These are phyloP conservation scores for Tricholoma saponaceum DNA, from an alignment of 768 basidiomycete genomes.

Conservation along the genomic window DNA sequence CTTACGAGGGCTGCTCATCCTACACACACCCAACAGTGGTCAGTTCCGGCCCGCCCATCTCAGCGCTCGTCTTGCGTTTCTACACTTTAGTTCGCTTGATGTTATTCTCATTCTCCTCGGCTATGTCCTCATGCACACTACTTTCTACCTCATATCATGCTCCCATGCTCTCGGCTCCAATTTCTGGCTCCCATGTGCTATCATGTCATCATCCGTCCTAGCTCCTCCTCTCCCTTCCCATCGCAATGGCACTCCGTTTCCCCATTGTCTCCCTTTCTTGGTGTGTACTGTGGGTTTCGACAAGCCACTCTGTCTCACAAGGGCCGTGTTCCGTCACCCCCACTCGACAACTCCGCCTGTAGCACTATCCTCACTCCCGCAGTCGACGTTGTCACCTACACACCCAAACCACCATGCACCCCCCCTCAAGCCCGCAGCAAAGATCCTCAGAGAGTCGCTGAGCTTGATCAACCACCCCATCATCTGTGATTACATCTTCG, in stretches of 20 bases:
- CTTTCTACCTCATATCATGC: conserved; percentile 88
- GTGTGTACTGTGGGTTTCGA: conserved; percentile 98
- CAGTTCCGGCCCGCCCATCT: too few species aligned
- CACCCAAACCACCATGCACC: conserved; percentile 16
- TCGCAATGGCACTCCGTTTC: conserved; percentile 68
- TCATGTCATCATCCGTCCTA: conserved; percentile 76
- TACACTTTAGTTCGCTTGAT: conserved; percentile 61
- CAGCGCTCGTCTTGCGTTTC: conserved; percentile 19
- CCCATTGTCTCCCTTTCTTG: conserved; percentile 91
- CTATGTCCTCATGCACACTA: conserved; percentile 93
- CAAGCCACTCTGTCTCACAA: conserved; percentile 89
- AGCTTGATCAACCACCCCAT: conserved; percentile 76
- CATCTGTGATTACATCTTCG: conserved; percentile 89
- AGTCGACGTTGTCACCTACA: conserved; percentile 21
- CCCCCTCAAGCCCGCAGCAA: conserved; percentile 68
- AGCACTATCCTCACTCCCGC: conserved; percentile 24
- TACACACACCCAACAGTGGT: too few species aligned
- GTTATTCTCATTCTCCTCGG: conserved; percentile 92
- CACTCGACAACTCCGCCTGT: conserved; percentile 43
- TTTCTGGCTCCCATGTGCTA: conserved; percentile 58
- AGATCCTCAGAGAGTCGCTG: conserved; percentile 83
- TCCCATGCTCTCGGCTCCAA: conserved; percentile 79
- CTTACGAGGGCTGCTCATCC: too few species aligned
- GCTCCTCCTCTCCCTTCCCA: conserved; percentile 81
- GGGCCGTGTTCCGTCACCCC: conserved; percentile 84